Conservation (phyloP, 1,284 basidiomycete genomes). For the Irpex sp. region DNA sequence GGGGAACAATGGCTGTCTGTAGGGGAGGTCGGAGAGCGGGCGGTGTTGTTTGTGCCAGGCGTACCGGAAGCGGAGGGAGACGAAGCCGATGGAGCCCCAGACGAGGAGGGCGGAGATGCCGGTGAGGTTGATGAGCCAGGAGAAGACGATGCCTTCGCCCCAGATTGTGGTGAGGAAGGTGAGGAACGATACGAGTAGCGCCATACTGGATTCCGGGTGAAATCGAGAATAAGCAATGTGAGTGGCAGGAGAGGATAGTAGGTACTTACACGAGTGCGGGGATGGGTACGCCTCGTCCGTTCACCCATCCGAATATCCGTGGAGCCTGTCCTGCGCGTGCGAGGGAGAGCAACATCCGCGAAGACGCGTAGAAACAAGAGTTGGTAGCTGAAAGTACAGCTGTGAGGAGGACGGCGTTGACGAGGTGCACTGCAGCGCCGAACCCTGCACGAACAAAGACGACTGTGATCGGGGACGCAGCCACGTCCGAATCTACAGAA, state of each 20-base stretch:
- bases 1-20: constrained; percentile 45
- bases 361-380: constrained; percentile 74
- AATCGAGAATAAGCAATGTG: neutral
- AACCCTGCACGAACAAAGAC: constrained; percentile 57
- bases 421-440: constrained; percentile 50
- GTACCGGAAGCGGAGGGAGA: constrained; percentile 51
- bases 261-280: constrained; percentile 43
- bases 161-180: constrained; percentile 54
- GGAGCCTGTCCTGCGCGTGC: constrained; percentile 80
- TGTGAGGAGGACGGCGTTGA: constrained; percentile 61
- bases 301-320: constrained; percentile 63
- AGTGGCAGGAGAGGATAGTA: neutral
- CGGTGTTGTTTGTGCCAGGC: constrained; percentile 38
- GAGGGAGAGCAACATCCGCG: constrained; percentile 79
- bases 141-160: constrained; percentile 51
- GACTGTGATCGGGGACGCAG: constrained; percentile 55
- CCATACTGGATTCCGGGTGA: constrained; percentile 18
- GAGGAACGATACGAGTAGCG: constrained; percentile 43
- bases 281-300: constrained; percentile 60
- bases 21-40: constrained; percentile 40
- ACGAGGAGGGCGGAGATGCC: constrained; percentile 68
- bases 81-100: constrained; percentile 56
- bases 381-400: constrained; percentile 61
- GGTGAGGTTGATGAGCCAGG: constrained; percentile 63
- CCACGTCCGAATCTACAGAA: constrained; percentile 38